Base-by-base conservation (phyloP, 306 rosid species). In the Oxytropis ochrocephala region DNA sequence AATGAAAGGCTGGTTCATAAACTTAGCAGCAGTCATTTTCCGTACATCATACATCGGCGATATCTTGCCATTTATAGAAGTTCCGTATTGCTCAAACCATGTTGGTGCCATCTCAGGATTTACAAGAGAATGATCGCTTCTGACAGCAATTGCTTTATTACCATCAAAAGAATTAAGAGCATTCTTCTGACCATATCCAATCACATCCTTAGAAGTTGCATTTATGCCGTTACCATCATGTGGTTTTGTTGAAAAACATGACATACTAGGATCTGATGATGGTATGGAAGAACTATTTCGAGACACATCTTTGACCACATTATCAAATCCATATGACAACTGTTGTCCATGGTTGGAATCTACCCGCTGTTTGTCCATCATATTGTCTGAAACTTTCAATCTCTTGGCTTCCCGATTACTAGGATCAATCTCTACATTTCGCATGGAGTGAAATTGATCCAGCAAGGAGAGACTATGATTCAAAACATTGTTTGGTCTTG, bases 21-120 rank as follows among this genome's bases (percentile, higher is more conserved):
- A 56, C 84, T 88, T 89, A 33, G 83, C 11, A 77, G 84, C 68
- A 46, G 80, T 64, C 55, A 46, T 75, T 72, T 82, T 81, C 67
- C 14, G 84, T 63, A 46, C 80, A 75, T 88, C 85, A 78, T 83
- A 78, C 41, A 59, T 55, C 3, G 87, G 82, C 51, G 81, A 70
- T 13, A 80, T 75, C 63, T 85, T 87, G 69, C 85, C 96, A 80
- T 80, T 88, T 75, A 82, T 93, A 55, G 79, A 81, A 59, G 87
- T 83, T 83, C 98, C 97, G 81, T 83, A 88, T 80, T 84, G 93
- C 67, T 88, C 96, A 88, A 90, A 90, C 98, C 98, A 90, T 6
- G 93, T 88, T 64, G 96, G 98, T 43, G 96, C 96, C 97, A 93
- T 93, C 78, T 79, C 97, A 14, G 93, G 96, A 87, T 89, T 93